Evolutionary conservation across 2,329 filamentous ascomycete genomes (phyloP), one percentile per base, ranked within the genome.

Genomic region (Phaeosphaeriaceae sp.): DNA sequence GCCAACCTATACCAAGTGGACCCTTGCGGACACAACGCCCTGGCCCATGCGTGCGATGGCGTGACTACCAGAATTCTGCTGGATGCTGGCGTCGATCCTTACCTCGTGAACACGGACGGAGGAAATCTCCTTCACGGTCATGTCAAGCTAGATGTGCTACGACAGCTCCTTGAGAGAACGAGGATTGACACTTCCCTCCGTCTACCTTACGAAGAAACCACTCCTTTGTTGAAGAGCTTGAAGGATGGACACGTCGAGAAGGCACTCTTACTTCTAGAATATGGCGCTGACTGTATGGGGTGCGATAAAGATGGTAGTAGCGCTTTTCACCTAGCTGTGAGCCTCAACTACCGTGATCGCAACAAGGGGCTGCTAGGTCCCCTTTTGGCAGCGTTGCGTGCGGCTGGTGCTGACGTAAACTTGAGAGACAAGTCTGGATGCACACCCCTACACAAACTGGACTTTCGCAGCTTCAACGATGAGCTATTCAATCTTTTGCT

Each of bases 21-120:
- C 13, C 31, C 31, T 36, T 13, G 13, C 13, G 31, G 31, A 7
- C 41, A 44, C 3, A 20, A 44, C n/a, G 41, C 41, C 11, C n/a
- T 44, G n/a, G 6, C 7, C n/a, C 46, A 48, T 21, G 46, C 46
- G 7, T 5, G 19, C 17, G 46, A 48, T 17, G 46, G 19, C 5
- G 25, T 48, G 4, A 17, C 48, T n/a, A 27, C 48, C 17, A 40
- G 27, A n/a, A 36, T 33, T 6, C 53, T 76, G 15, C n/a, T 74
- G 1, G 48, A 64, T 4, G 54, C 61, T 2, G 71, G 69, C 6
- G 69, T 66, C 2, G 61, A 76, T 48, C 47, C 70, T n/a, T 57
- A 73, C 49, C 61, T 51, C 25, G 60, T 7, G 69, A 62, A 49
- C 51, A 52, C 6, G 15, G 51, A 7, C 48, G 57, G 54, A 15